These are phyloP conservation scores for Cercospora sojina DNA, from an alignment of 2,329 filamentous ascomycete species.

Conservation along the genomic window DNA sequence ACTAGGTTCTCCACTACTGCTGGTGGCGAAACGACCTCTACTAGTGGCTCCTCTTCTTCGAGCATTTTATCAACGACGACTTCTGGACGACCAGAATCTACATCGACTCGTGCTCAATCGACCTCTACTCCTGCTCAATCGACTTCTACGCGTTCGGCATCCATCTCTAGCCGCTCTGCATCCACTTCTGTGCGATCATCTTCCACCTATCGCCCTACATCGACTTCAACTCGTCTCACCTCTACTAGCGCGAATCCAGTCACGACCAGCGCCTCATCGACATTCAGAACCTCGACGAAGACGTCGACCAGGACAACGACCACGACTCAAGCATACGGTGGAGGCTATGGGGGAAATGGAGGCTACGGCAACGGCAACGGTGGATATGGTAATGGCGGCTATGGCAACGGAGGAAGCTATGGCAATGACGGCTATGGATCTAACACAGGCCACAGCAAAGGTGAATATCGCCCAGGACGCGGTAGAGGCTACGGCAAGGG, in stretches of 20 bases:
- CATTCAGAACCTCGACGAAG: neutral
- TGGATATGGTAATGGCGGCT: neutral
- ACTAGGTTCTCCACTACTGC: neutral
- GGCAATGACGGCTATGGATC: neutral
- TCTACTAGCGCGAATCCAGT: neutral
- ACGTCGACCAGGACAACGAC: neutral
- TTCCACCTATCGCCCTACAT: neutral
- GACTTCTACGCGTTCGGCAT: neutral
- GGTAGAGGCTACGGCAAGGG: neutral
- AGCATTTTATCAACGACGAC: neutral
- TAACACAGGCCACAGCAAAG: neutral
- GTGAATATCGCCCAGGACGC: neutral
- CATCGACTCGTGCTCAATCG: neutral
- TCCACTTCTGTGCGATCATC: neutral
- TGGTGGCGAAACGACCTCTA: neutral
- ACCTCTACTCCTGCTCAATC: neutral
- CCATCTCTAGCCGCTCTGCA: neutral
- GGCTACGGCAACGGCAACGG: neutral
- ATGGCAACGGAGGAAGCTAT: neutral
- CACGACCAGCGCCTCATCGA: neutral
- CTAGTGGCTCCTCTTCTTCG: neutral
- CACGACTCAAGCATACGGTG: neutral
- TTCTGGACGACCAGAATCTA: neutral
- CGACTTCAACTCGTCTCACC: neutral
- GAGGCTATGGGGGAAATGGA: neutral